Evolutionary conservation across 208 protist species (phyloP).

Genomic region (Wallacemonas collosoma): DNA sequence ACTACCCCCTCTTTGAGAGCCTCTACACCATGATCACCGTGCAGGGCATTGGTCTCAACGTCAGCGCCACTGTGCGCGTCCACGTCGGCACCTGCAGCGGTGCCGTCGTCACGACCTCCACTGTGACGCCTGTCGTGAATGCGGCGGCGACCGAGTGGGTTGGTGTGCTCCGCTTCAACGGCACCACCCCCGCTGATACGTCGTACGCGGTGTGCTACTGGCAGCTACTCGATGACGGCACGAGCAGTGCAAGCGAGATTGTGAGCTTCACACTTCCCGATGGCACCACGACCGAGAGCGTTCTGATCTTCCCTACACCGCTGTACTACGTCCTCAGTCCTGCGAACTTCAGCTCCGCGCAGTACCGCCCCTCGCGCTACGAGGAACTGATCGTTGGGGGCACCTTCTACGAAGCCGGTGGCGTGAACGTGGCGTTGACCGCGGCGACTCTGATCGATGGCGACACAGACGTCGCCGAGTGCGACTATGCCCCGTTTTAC

Average conservation of each 20-base stretch:
- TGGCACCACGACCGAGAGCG: conserved; percentile 29
- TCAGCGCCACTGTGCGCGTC: conserved; percentile 51
- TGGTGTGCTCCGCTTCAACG: conserved; percentile 74
- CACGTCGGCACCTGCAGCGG: conserved; percentile 45
- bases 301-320: conserved; percentile 42
- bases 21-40: conserved; percentile 90
- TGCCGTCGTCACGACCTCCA: conserved; percentile 30
- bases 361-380: conserved; percentile 57
- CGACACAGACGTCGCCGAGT: conserved; percentile 53
- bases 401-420: conserved; percentile 42
- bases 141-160: conserved; percentile 53
- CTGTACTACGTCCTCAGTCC: conserved; percentile 68
- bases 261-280: conserved; percentile 37
- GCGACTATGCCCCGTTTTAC: conserved; percentile 82
- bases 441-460: conserved; percentile 45
- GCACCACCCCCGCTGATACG: conserved; percentile 15
- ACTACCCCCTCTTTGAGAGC: conserved; percentile 53
- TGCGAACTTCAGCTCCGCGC: conserved; percentile 44
- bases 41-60: conserved; percentile 41
- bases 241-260: conserved; percentile 64
- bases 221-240: conserved; percentile 12
- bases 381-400: conserved; percentile 68
- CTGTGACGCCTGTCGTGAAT: conserved; percentile 37
- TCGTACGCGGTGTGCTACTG: conserved; percentile 79
- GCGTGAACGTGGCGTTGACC: conserved; percentile 17